phyloP scores from a whole-genome alignment of 164 flowering plant species.

The Macadamia tetraphylla region DNA sequence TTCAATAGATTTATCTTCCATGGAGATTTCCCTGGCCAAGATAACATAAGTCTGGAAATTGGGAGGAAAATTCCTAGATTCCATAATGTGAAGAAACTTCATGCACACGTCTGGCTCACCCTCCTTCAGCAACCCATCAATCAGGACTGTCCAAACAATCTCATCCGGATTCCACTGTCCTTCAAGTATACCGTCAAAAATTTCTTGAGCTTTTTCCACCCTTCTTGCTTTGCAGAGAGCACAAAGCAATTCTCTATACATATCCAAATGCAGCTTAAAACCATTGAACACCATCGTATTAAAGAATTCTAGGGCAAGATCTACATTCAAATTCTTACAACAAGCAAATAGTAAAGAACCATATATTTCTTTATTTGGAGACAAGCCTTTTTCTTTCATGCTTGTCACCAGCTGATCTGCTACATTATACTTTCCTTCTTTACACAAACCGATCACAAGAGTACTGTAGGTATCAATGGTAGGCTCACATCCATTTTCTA shows the following conservation, averaged over 20 bases:
- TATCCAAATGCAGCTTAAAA: slow-evolving; percentile 31
- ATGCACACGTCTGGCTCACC: slow-evolving; percentile 46
- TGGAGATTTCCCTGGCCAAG: slow-evolving; percentile 52
- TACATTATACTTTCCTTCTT: slow-evolving; percentile 47
- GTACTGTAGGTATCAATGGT: slow-evolving; percentile 43
- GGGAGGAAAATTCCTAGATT: slow-evolving; percentile 35
- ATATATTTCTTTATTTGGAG: slow-evolving; percentile 36
- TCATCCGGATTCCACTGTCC: slow-evolving; percentile 59
- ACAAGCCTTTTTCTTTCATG: slow-evolving; percentile 48
- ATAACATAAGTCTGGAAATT: slow-evolving; percentile 39
- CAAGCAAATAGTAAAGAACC: slow-evolving; percentile 34
- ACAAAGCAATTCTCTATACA: slow-evolving; percentile 45
- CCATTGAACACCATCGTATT: slow-evolving; percentile 27
- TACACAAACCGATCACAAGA: slow-evolving; percentile 51
- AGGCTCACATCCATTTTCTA: slow-evolving; percentile 48
- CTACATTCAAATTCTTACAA: slow-evolving; percentile 52
- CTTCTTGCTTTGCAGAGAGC: slow-evolving; percentile 41
- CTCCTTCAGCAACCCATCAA: slow-evolving; percentile 67
- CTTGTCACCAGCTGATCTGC: slow-evolving; percentile 50
- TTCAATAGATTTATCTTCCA: slow-evolving; percentile 30
- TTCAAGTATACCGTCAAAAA: slow-evolving; percentile 52
- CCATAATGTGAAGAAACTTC: slow-evolving; percentile 55
- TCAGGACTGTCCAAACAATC: slow-evolving; percentile 70
- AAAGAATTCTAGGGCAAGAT: slow-evolving; percentile 45
- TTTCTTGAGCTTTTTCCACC: slow-evolving; percentile 38